Evolutionary conservation across 768 basidiomycete genomes (phyloP).

Genomic region (Boletus rex-veris): DNA sequence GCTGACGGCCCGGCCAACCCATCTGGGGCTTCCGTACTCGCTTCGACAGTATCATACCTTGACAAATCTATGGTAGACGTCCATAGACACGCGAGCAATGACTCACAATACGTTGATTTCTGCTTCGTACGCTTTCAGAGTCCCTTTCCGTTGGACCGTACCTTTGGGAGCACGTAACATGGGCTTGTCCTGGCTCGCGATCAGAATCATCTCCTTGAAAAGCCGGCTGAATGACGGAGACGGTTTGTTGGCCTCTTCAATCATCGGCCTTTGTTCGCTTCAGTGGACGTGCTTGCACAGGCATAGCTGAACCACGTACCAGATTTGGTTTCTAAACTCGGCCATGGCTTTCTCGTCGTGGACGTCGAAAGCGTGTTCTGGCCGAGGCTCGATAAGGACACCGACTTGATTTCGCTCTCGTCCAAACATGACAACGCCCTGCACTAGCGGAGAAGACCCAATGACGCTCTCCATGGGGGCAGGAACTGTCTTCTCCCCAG

Average conservation of each 20-base stretch:
- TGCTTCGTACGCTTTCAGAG: slow-evolving; percentile 19
- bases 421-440: slow-evolving; percentile 31
- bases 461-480: slow-evolving; percentile 28
- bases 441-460: slow-evolving; percentile 13
- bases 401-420: slow-evolving; percentile 27
- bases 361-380: slow-evolving; percentile 9
- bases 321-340: slow-evolving; percentile 18
- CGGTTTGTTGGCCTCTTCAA: slow-evolving; percentile 39
- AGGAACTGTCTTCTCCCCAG: slow-evolving; percentile 34
- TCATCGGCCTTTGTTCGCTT: slow-evolving; percentile 27
- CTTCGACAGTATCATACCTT: neutral
- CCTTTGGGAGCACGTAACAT: slow-evolving; percentile 37
- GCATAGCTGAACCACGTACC: slow-evolving; percentile 13
- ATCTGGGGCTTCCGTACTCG: neutral
- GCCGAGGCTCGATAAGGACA: slow-evolving; percentile 28
- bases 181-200: slow-evolving; percentile 38
- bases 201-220: slow-evolving; percentile 51
- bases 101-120: slow-evolving; percentile 27
- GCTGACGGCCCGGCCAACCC: neutral
- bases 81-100: neutral
- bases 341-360: neutral
- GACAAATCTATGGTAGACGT: neutral
- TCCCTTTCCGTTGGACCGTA: slow-evolving; percentile 16
- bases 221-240: slow-evolving; percentile 41
- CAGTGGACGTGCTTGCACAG: too few relatives aligned